Evolutionary conservation across 164 flowering plant genomes (phyloP).

Genomic region (Liriodendron chinense): DNA sequence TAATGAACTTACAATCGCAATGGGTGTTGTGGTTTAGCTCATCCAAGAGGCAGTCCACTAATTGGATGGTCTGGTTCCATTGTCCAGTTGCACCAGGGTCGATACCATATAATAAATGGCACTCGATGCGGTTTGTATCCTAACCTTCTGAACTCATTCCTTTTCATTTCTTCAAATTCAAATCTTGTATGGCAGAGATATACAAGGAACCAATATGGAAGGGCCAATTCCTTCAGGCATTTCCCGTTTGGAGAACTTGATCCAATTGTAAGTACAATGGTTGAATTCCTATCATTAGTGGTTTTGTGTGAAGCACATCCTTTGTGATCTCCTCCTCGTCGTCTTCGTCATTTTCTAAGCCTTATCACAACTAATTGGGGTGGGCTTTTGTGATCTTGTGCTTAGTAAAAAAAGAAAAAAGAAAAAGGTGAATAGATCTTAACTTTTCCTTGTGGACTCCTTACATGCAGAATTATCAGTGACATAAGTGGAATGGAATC

Average conservation of each 20-base stretch:
- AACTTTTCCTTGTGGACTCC: background rate
- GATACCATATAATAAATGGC: too few species aligned
- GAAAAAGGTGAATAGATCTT: background rate
- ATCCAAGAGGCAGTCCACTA: too few species aligned
- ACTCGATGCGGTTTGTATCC: too few species aligned
- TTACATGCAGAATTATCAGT: slow-evolving; percentile 56
- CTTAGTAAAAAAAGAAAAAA: background rate
- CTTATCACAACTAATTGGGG: background rate
- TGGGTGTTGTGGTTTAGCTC: too few species aligned
- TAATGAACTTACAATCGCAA: too few species aligned
- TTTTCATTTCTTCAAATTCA: too few species aligned
- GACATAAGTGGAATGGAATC: slow-evolving; percentile 48
- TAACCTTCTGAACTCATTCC: too few species aligned
- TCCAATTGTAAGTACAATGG: slow-evolving; percentile 43
- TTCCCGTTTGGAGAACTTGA: slow-evolving; percentile 38
- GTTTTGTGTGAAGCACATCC: background rate
- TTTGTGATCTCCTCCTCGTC: too few species aligned
- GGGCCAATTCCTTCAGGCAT: slow-evolving; percentile 71
- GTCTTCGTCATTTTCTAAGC: background rate
- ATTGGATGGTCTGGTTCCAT: too few species aligned
- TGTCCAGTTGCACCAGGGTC: too few species aligned
- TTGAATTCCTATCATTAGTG: background rate
- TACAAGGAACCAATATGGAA: slow-evolving; percentile 57
- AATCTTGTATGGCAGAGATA: slow-evolving; percentile 37
- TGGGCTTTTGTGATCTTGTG: background rate